Evolutionary conservation across 345 rosid genomes (phyloP).

Genomic region (Trapa bicornis): DNA sequence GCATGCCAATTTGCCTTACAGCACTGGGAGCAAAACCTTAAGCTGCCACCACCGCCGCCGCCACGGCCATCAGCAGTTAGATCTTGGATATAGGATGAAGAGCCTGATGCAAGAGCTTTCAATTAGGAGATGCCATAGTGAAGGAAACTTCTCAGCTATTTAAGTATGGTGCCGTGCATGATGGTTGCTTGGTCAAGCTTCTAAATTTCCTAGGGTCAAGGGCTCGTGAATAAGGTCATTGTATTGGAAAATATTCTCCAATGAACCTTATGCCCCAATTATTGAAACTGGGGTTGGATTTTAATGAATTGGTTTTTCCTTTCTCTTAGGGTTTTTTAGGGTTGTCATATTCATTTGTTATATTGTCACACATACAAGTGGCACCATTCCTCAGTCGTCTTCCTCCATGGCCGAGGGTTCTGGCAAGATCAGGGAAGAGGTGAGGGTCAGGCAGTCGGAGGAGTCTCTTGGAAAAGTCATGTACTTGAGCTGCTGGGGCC

Average conservation of each 20-base stretch:
- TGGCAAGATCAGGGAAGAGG: neutral
- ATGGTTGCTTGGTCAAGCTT: neutral
- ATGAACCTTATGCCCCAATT: too few relatives aligned
- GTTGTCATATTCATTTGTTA: too few relatives aligned
- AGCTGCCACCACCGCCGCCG: neutral
- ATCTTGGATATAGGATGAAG: constrained; percentile 32
- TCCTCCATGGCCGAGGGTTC: neutral
- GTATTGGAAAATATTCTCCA: too few relatives aligned
- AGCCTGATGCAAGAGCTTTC: constrained; percentile 28
- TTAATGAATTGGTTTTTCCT: neutral
- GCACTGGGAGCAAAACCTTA: constrained; percentile 15
- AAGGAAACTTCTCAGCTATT: constrained; percentile 41
- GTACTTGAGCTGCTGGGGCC: constrained; percentile 51
- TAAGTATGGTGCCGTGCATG: neutral
- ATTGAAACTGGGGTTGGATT: neutral
- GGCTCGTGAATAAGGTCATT: neutral
- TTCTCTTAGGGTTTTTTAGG: too few relatives aligned
- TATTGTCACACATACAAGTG: too few relatives aligned
- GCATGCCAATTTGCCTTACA: constrained; percentile 40
- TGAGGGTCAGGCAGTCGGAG: constrained; percentile 17
- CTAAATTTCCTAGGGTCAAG: neutral
- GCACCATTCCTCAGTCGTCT: constrained; percentile 9
- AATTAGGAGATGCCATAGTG: constrained; percentile 63
- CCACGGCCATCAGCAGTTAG: constrained; percentile 32
- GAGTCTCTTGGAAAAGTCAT: constrained; percentile 37